These are phyloP conservation scores for Eucalyptus albens DNA, from an alignment of 345 rosid species.

Conservation along the genomic window DNA sequence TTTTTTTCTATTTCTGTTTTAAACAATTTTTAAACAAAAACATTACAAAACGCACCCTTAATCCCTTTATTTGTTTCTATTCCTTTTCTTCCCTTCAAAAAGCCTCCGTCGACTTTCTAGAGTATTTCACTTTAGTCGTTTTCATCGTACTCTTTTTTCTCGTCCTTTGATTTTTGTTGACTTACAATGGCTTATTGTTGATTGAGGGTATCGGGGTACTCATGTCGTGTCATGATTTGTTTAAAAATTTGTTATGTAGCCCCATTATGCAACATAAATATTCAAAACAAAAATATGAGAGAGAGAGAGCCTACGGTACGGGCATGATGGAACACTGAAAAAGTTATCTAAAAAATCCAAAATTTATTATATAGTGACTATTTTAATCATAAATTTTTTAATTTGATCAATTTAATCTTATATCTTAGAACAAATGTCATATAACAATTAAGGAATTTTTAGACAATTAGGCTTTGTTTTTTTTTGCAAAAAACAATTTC, in stretches of 20 bases:
- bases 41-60: too few relatives aligned
- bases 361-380: too few relatives aligned
- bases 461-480: too few relatives aligned
- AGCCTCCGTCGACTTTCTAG: not conserved
- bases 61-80: not conserved
- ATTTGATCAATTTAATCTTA: too few relatives aligned
- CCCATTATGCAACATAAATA: not conserved
- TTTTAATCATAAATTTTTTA: too few relatives aligned
- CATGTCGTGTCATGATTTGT: not conserved
- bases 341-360: accelerated
- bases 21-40: too few relatives aligned
- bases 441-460: too few relatives aligned
- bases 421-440: accelerated
- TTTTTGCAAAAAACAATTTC: accelerated
- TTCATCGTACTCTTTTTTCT: not conserved
- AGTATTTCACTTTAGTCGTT: not conserved
- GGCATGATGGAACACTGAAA: too few relatives aligned
- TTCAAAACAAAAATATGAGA: not conserved
- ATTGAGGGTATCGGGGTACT: not conserved
- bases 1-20: too few relatives aligned
- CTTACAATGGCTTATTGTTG: not conserved
- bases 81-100: not conserved
- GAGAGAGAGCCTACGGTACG: not conserved
- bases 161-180: not conserved
- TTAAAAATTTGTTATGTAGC: not conserved